phyloP scores from a whole-genome alignment of 768 basidiomycete genomes.

The Auriculariales sp. region DNA sequence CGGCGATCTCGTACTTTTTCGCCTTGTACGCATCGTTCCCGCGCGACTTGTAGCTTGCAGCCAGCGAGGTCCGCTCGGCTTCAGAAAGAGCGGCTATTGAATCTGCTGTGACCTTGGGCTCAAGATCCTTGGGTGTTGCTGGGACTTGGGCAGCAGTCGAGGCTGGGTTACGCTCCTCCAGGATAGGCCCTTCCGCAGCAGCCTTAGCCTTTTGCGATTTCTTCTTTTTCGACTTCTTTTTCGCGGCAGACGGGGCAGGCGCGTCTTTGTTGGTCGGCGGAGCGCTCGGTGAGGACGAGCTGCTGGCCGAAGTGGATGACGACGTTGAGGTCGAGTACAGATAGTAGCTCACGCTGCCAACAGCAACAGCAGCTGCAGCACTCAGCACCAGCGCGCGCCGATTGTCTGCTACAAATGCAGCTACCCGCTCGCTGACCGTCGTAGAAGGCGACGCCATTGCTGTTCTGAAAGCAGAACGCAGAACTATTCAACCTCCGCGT shows the following conservation, averaged over 20 bases:
- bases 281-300: constrained; percentile 25
- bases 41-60: constrained; percentile 49
- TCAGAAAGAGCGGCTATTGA: constrained; percentile 41
- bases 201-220: constrained; percentile 48
- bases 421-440: constrained; percentile 9
- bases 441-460: no score
- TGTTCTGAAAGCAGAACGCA: no score
- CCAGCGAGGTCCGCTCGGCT: constrained; percentile 41
- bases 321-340: constrained; percentile 14
- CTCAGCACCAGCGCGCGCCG: constrained; percentile 62
- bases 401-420: constrained; percentile 50
- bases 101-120: constrained; percentile 29
- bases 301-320: constrained; percentile 28
- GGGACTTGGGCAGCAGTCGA: not conserved
- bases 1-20: constrained; percentile 44
- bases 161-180: constrained; percentile 57
- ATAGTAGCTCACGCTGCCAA: constrained; percentile 66
- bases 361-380: constrained; percentile 56
- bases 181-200: constrained; percentile 54
- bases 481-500: no score
- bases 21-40: constrained; percentile 59
- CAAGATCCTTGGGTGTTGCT: constrained; percentile 4
- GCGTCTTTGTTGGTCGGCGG: constrained; percentile 18
- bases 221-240: constrained; percentile 27
- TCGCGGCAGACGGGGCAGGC: constrained; percentile 19